Conservation (phyloP, 768 basidiomycete genomes). For the button mushroom (Agaricus bisporus) region DNA sequence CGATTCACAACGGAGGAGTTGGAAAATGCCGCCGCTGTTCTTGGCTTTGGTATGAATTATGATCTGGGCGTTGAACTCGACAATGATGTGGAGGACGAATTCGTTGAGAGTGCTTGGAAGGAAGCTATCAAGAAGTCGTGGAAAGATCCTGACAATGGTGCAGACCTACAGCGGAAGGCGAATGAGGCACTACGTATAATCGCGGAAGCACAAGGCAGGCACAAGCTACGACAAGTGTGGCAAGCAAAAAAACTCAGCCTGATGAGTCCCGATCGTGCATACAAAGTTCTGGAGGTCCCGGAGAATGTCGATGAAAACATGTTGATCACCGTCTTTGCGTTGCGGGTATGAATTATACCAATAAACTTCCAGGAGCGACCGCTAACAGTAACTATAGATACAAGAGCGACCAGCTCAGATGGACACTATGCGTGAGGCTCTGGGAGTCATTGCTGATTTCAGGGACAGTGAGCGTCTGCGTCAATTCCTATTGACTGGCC, state of each 20-base stretch:
- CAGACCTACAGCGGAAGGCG: constrained; percentile 42
- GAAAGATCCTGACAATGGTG: constrained; percentile 47
- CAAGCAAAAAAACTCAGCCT: constrained; percentile 43
- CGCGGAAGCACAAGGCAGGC: constrained; percentile 57
- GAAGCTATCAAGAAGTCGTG: constrained; percentile 46
- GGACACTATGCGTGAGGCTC: constrained; percentile 68
- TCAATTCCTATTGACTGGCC: constrained; percentile 57
- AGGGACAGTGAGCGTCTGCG: constrained; percentile 68
- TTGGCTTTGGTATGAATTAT: constrained; percentile 65
- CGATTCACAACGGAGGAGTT: constrained; percentile 60
- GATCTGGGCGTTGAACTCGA: constrained; percentile 64
- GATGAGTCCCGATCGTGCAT: constrained; percentile 71
- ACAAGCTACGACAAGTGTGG: constrained; percentile 42
- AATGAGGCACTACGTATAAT: constrained; percentile 67
- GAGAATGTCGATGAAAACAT: constrained; percentile 72
- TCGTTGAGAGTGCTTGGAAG: constrained; percentile 68
- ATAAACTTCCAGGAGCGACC: constrained; percentile 4
- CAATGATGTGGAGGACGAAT: constrained; percentile 60
- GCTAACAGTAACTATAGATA: constrained; percentile 33
- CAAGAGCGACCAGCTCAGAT: constrained; percentile 64
- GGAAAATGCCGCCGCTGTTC: constrained; percentile 33
- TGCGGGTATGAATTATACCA: constrained; percentile 46
- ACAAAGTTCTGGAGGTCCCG: constrained; percentile 63
- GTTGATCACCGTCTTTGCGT: constrained; percentile 62
- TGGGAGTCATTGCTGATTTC: constrained; percentile 68